A percentile compares a stretch with the other conserved stretches of the same genome.
Evolutionary conservation across 2,329 filamentous ascomycete species (phyloP).

Genomic region (Hirsutella minnesotensis): DNA sequence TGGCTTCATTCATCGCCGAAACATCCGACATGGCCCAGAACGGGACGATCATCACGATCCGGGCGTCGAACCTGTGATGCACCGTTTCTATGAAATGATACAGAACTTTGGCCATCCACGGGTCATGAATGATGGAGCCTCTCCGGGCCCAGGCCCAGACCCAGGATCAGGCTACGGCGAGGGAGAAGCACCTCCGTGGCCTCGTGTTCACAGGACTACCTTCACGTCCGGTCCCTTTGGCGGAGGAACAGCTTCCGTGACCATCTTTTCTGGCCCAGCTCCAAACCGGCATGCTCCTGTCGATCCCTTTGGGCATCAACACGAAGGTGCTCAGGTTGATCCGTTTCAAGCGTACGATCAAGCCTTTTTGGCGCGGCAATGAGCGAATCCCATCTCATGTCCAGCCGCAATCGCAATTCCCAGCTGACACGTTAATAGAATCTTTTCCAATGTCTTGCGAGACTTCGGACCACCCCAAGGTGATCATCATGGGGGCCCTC

Average conservation of each 20-base stretch:
- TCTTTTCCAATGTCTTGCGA: conserved; percentile 34
- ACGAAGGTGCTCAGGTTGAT: conserved; percentile 16
- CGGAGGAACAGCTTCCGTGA: conserved; percentile 34
- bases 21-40: conserved; percentile 16
- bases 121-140: not conserved
- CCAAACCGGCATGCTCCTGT: conserved; percentile 4
- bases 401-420: not conserved
- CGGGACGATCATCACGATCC: conserved; percentile 17
- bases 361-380: not conserved
- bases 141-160: not conserved
- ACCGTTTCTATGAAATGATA: conserved; percentile 33
- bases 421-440: conserved; percentile 18
- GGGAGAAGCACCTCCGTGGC: conserved; percentile 2
- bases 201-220: conserved; percentile 24
- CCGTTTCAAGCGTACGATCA: conserved; percentile 37
- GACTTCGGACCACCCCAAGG: conserved; percentile 21
- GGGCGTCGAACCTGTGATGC: conserved; percentile 24
- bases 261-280: conserved; percentile 30
- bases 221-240: conserved; percentile 23
- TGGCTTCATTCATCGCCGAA: conserved; percentile 27
- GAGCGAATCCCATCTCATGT: not conserved
- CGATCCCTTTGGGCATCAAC: not conserved
- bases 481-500: conserved; percentile 10
- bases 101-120: conserved; percentile 18
- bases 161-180: not conserved